Evolutionary conservation across 2,329 filamentous ascomycete species (phyloP).

Genomic region (Xylaria polymorpha): DNA sequence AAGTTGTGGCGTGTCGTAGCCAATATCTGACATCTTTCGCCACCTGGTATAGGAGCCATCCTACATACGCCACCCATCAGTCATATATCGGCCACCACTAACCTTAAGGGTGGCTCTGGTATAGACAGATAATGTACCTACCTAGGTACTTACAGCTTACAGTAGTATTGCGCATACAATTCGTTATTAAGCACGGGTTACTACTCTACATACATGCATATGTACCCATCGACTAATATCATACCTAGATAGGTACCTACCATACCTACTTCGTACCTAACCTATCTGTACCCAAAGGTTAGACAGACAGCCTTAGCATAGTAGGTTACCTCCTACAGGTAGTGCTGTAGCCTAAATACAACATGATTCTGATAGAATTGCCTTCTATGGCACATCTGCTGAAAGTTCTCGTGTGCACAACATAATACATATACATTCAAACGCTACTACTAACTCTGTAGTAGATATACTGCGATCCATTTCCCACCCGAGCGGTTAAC

Average conservation of each 20-base stretch:
- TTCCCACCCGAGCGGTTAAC: neutral
- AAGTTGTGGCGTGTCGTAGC: conserved; percentile 2
- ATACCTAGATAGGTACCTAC: neutral
- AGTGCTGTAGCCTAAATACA: neutral
- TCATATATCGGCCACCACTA: too few species aligned
- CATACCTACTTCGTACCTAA: too few species aligned
- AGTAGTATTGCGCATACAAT: neutral
- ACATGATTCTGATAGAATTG: neutral
- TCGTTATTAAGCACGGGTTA: too few species aligned
- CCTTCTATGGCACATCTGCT: neutral
- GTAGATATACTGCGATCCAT: neutral
- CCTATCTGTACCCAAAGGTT: too few species aligned
- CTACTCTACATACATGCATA: too few species aligned
- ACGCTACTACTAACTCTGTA: conserved; percentile 1
- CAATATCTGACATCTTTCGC: neutral
- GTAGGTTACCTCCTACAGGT: neutral
- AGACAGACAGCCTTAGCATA: neutral
- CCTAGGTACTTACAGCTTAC: too few species aligned
- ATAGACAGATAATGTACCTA: too few species aligned
- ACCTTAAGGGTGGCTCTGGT: too few species aligned
- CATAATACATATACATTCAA: neutral
- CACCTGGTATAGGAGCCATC: neutral
- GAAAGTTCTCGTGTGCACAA: neutral
- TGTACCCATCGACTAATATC: too few species aligned
- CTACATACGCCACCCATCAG: too few species aligned